Conservation (phyloP, 441 rosid species). For the Eruca vesicaria region DNA sequence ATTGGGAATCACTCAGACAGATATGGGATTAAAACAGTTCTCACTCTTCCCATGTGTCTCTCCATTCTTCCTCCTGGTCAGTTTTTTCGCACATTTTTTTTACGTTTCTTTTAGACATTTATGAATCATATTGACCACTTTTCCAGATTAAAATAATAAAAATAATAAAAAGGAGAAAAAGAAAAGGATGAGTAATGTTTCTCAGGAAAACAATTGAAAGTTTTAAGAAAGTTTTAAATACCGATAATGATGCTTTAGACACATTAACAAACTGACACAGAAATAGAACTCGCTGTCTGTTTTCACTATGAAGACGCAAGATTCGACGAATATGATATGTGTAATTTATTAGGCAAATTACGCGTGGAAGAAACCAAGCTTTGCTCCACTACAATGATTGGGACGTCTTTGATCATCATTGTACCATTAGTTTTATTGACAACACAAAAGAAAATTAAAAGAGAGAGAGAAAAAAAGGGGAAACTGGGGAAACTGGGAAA, state of each 20-base stretch:
- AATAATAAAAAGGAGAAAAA: neutral
- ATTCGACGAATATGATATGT: neutral
- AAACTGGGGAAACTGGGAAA: too few relatives aligned
- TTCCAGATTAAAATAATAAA: neutral
- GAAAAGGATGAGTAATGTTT: neutral
- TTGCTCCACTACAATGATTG: conserved; percentile 1
- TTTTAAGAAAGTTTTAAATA: neutral
- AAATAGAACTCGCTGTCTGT: neutral
- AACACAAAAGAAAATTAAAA: neutral
- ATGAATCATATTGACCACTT: neutral
- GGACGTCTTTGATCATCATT: neutral
- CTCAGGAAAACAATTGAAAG: neutral
- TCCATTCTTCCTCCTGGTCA: conserved; percentile 67
- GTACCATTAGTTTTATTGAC: neutral
- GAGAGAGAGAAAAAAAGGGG: too few relatives aligned
- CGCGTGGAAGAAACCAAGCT: conserved; percentile 17
- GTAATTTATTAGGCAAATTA: neutral
- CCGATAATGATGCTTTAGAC: neutral
- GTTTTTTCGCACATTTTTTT: neutral
- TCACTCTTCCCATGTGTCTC: conserved; percentile 60
- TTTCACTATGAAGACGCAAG: neutral
- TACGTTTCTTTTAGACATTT: neutral
- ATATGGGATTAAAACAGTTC: conserved; percentile 78
- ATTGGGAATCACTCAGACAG: conserved; percentile 80
- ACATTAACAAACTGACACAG: neutral